A percentile compares a stretch with the other conserved stretches of the same genome.
phyloP scores from a whole-genome alignment of 495 filamentous ascomycete genomes.

The Evernia prunastri region DNA sequence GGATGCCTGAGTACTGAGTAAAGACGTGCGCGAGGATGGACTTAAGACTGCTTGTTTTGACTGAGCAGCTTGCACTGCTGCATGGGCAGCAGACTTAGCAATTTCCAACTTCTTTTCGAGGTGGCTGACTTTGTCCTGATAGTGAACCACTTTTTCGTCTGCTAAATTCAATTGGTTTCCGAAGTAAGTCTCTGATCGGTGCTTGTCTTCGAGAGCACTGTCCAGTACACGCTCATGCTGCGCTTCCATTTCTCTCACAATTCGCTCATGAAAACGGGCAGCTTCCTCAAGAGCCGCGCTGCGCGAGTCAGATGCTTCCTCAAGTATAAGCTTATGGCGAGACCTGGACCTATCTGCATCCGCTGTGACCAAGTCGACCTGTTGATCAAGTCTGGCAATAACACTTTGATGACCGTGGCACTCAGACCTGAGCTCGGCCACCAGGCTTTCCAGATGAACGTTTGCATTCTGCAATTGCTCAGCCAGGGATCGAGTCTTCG shows the following conservation, averaged over 20 bases:
- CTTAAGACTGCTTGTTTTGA: constrained; percentile 42
- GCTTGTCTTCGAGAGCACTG: constrained; percentile 65
- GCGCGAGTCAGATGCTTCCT: constrained; percentile 58
- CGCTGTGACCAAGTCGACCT: constrained; percentile 64
- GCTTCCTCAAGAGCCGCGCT: constrained; percentile 47
- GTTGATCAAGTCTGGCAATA: constrained; percentile 55
- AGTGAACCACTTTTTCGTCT: constrained; percentile 69
- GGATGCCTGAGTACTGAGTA: constrained; percentile 39
- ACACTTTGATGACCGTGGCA: constrained; percentile 61
- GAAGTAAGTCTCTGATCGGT: constrained; percentile 60
- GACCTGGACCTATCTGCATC: constrained; percentile 69
- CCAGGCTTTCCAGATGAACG: constrained; percentile 54
- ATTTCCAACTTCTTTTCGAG: constrained; percentile 84
- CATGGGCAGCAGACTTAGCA: constrained; percentile 80
- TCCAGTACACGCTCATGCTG: constrained; percentile 68
- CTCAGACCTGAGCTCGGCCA: constrained; percentile 60
- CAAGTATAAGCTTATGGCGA: constrained; percentile 67
- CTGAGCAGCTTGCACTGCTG: constrained; percentile 79
- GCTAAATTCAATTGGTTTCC: constrained; percentile 67
- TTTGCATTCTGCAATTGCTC: constrained; percentile 52
- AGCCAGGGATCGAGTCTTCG: constrained; percentile 45
- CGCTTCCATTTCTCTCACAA: constrained; percentile 52
- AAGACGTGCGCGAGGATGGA: constrained; percentile 33
- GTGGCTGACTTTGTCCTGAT: constrained; percentile 72
- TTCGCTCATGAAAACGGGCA: constrained; percentile 62